phyloP scores from a whole-genome alignment of 805 yeast species.

The Pichia kluyveri region DNA sequence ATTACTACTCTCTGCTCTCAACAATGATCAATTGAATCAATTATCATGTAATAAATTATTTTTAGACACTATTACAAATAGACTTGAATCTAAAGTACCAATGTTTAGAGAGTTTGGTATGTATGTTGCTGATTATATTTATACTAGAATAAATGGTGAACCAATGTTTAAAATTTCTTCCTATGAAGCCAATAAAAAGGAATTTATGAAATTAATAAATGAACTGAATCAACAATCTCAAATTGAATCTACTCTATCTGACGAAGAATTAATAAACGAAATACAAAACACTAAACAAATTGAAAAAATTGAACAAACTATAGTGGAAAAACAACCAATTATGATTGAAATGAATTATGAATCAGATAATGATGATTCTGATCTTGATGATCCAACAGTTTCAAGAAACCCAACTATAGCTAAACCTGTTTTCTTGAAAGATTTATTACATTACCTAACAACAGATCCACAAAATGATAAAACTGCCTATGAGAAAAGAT shows the following conservation, averaged over 20 bases:
- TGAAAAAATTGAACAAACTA: neutral
- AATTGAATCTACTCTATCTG: neutral
- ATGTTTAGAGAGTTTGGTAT: conserved; percentile 46
- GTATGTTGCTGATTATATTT: conserved; percentile 44
- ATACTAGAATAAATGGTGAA: conserved; percentile 24
- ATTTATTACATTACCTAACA: conserved; percentile 49
- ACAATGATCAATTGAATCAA: conserved; percentile 16
- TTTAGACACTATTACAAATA: conserved; percentile 41
- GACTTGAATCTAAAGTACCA: conserved; percentile 41
- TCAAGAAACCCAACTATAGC: conserved; percentile 28
- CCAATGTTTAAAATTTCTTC: conserved; percentile 23
- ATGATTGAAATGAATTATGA: conserved; percentile 13
- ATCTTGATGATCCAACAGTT: conserved; percentile 38
- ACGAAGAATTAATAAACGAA: neutral
- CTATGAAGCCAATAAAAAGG: conserved; percentile 14
- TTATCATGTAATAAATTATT: conserved; percentile 33
- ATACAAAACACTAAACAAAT: neutral
- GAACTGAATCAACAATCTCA: neutral
- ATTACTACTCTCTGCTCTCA: conserved; percentile 23
- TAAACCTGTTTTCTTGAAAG: conserved; percentile 64
- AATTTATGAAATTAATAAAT: conserved; percentile 5
- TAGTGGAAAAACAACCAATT: conserved; percentile 3
- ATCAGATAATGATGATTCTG: conserved; percentile 35
- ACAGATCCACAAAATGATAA: conserved; percentile 34
- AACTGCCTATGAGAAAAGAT: conserved; percentile 40